Base-by-base conservation (phyloP, 2,329 filamentous ascomycete species). In the Cladosporium oxysporum region DNA sequence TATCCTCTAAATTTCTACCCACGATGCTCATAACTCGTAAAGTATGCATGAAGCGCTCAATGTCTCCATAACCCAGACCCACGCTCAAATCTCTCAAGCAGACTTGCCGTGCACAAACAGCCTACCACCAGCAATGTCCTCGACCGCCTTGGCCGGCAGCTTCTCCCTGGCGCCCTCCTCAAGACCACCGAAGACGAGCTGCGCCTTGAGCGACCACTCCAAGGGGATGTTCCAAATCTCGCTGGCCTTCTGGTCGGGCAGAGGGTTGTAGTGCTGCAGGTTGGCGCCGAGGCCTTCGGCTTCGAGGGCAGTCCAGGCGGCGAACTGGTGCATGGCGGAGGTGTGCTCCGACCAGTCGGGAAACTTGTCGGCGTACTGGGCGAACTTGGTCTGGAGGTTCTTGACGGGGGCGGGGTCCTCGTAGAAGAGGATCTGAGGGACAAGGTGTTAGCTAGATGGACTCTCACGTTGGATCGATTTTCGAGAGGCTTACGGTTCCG, bases 331-430 rank as follows among this genome's bases (percentile, higher is more conserved):
- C 72, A 75, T 75, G 78, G 86, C 93, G 77, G 85, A 86, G 69
- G 89, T 88, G 81, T 97, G 92, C 69, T 85, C 82, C 66, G 88
- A 88, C 91, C 91, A 97, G 72, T 77, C 76, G 44, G 88, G 88
- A 84, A 97, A 96, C 72, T 89, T 87, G 77, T 94, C 90, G 70
- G 90, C 89, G 83, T 92, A 96, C 65, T 85, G 67, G 64, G 91
- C 80, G 80, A 90, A 92, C 70, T 89, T 87, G 71, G 85, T 83
- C 81, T 92, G 87, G 73, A 92, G 84, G 65, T 76, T 80, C 71
- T 89, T 80, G 78, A 94, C 84, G 71, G 86, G 84, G 63, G 84
- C 81, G 70, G 88, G 85, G 82, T 96, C 91, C 80, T 92, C 89
- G 83, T 91, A 96, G 87, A 96, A 97, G 73, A 97, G 87, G 73